A percentile compares a stretch with the other conserved stretches of the same genome.
These are phyloP conservation scores for Cadophora luteo-olivacea DNA, from an alignment of 2,329 filamentous ascomycete species.

Conservation along the genomic window DNA sequence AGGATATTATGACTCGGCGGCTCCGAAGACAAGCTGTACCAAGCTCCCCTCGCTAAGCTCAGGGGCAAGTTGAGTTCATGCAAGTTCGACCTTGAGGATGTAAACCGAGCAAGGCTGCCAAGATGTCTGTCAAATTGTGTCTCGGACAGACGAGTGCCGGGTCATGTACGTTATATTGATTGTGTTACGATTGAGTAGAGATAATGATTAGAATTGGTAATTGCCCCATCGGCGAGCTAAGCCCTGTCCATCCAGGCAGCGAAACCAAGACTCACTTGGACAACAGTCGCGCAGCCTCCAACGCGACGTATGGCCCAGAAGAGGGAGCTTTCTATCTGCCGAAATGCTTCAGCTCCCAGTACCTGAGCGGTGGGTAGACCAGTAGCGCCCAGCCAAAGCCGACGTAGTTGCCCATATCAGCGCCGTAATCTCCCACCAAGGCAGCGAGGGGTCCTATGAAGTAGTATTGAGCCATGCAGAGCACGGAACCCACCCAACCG, in stretches of 20 bases:
- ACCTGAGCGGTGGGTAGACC: slow-evolving; percentile 55
- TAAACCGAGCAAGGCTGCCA: no score
- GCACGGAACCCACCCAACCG: slow-evolving; percentile 68
- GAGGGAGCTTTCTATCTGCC: slow-evolving; percentile 34
- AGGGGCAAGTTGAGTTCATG: not conserved
- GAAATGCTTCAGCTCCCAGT: slow-evolving; percentile 43
- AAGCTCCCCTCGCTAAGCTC: not conserved
- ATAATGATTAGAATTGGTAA: not conserved
- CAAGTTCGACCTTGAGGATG: no score
- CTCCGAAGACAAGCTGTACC: not conserved
- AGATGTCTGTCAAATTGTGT: no score
- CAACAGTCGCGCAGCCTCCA: not conserved
- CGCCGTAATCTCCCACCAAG: slow-evolving; percentile 55
- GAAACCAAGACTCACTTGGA: not conserved
- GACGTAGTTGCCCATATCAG: slow-evolving; percentile 49
- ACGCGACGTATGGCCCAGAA: not conserved
- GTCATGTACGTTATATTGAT: not conserved
- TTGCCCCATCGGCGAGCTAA: no score
- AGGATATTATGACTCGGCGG: no score
- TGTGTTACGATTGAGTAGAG: not conserved
- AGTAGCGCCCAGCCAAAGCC: slow-evolving; percentile 65
- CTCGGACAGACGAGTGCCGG: no score
- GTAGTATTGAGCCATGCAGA: slow-evolving; percentile 75
- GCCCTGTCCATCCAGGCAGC: not conserved
- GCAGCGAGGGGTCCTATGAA: slow-evolving; percentile 66